phyloP scores from a whole-genome alignment of 768 basidiomycete species.

The Termitomyces sp. region DNA sequence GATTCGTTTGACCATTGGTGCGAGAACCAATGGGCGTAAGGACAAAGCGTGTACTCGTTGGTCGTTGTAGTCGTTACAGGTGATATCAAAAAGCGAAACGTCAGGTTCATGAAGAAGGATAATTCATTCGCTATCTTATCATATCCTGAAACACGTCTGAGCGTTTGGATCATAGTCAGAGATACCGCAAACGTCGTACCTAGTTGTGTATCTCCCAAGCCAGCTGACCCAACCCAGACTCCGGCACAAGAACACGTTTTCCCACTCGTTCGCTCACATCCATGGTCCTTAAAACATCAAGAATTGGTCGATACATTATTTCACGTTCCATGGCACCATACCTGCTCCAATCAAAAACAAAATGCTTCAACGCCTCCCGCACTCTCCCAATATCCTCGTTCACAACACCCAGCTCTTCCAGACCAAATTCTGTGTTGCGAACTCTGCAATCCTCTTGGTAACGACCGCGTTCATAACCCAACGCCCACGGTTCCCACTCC shows the following conservation, averaged over 20 bases:
- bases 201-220: constrained; percentile 62
- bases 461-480: constrained; percentile 38
- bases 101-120: constrained; percentile 61
- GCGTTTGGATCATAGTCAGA: neutral
- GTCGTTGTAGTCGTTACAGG: constrained; percentile 30
- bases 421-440: constrained; percentile 27
- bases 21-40: constrained; percentile 66
- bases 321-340: constrained; percentile 47
- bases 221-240: constrained; percentile 56
- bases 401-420: constrained; percentile 8
- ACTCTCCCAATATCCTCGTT: constrained; percentile 41
- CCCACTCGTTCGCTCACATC: constrained; percentile 19
- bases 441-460: constrained; percentile 32
- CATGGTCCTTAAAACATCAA: constrained; percentile 36
- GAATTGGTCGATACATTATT: constrained; percentile 49
- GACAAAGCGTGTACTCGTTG: constrained; percentile 48
- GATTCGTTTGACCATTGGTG: constrained; percentile 48
- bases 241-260: constrained; percentile 53
- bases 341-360: constrained; percentile 64
- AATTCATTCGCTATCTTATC: constrained; percentile 57
- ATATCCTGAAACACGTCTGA: constrained; percentile 30
- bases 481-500: constrained; percentile 49
- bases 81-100: constrained; percentile 52
- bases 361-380: constrained; percentile 59
- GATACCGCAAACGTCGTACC: constrained; percentile 30